Conservation (phyloP, 768 basidiomycete species). For the Pulveroboletus frians region DNA sequence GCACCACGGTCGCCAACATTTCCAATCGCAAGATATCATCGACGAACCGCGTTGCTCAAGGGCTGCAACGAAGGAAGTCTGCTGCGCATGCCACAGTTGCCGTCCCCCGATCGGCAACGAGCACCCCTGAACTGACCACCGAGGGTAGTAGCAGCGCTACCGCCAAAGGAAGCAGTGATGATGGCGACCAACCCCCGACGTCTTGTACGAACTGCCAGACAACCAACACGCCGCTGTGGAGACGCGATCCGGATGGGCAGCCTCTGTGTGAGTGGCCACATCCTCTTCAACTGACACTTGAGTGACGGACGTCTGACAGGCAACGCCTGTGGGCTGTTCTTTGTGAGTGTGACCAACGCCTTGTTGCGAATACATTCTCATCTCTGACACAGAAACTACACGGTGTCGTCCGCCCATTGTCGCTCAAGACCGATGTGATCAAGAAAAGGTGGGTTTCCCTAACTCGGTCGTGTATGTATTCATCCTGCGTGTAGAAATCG, state of each 20-base stretch:
- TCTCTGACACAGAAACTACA: constrained; percentile 74
- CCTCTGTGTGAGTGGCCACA: constrained; percentile 64
- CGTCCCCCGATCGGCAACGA: constrained; percentile 49
- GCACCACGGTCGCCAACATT: constrained; percentile 27
- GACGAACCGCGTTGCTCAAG: constrained; percentile 56
- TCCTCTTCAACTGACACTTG: constrained; percentile 7
- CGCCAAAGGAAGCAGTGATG: constrained; percentile 48
- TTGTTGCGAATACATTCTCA: constrained; percentile 11
- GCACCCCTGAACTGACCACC: constrained; percentile 56
- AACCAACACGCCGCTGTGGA: constrained; percentile 91
- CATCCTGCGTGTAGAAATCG: constrained; percentile 54
- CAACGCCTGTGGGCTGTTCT: constrained; percentile 92
- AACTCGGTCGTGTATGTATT: neutral
- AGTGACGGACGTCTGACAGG: constrained; percentile 38
- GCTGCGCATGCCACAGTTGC: constrained; percentile 22
- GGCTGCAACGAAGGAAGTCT: constrained; percentile 51
- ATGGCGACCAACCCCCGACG: constrained; percentile 69
- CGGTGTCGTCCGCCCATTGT: constrained; percentile 89
- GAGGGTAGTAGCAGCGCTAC: constrained; percentile 27
- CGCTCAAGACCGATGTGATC: constrained; percentile 94
- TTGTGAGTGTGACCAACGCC: constrained; percentile 48
- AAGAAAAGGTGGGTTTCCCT: constrained; percentile 72
- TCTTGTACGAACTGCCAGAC: constrained; percentile 94
- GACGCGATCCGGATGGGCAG: constrained; percentile 88
- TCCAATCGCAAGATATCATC: constrained; percentile 58